These are phyloP conservation scores for Kazachstania martiniae DNA, from an alignment of 805 yeast species.

Conservation along the genomic window DNA sequence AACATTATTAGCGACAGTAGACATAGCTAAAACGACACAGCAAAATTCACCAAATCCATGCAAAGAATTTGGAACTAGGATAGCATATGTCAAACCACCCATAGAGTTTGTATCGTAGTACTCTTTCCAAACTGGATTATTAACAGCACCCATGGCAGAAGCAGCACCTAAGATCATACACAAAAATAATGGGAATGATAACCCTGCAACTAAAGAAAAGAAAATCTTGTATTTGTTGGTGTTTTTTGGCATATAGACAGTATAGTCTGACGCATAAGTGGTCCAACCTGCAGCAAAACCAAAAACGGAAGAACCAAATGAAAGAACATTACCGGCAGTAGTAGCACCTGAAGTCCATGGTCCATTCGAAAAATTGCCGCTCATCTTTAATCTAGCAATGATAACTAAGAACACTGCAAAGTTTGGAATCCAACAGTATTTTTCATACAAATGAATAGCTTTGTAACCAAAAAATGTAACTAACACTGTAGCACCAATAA, in stretches of 20 bases:
- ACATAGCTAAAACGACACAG: constrained; percentile 71
- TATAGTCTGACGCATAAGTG: constrained; percentile 85
- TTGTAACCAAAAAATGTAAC: constrained; percentile 80
- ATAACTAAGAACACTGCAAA: constrained; percentile 61
- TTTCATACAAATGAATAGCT: constrained; percentile 72
- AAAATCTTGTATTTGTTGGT: constrained; percentile 52
- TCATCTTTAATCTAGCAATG: constrained; percentile 62
- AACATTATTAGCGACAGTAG: constrained; percentile 83
- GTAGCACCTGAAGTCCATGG: constrained; percentile 41
- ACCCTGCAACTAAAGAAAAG: constrained; percentile 51
- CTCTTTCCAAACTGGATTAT: constrained; percentile 34
- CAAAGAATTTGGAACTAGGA: constrained; percentile 67
- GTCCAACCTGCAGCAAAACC: constrained; percentile 96
- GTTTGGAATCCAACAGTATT: constrained; percentile 84
- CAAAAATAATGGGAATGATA: constrained; percentile 58
- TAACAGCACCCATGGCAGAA: constrained; percentile 54
- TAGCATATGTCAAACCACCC: constrained; percentile 78
- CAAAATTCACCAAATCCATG: constrained; percentile 88
- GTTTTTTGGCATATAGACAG: constrained; percentile 70
- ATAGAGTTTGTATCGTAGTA: constrained; percentile 44
- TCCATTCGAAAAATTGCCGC: constrained; percentile 53
- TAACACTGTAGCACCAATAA: constrained; percentile 54
- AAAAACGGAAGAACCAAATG: constrained; percentile 73
- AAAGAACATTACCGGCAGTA: constrained; percentile 65
- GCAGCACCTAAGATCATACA: constrained; percentile 82